phyloP scores from a whole-genome alignment of 1,139 yeast genomes.

The Hyphopichia pseudoburtonii region DNA sequence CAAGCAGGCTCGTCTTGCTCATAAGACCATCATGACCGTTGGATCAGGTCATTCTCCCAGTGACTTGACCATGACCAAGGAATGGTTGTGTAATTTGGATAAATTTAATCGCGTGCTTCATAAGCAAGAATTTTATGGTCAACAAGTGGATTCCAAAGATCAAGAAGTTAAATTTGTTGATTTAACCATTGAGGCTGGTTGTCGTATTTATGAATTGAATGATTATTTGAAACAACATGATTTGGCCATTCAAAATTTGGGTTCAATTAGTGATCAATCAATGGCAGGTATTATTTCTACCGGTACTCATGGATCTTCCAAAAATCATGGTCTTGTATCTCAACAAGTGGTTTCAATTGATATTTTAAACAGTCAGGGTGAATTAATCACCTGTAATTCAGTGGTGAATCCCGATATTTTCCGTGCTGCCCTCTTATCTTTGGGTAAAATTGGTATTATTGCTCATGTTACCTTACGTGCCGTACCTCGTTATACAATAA shows the following conservation, averaged over 20 bases:
- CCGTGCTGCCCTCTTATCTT: conserved; percentile 79
- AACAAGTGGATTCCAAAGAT: conserved; percentile 29
- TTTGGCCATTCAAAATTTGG: conserved; percentile 85
- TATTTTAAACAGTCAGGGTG: conserved; percentile 72
- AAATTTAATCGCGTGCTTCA: conserved; percentile 57
- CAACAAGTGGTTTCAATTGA: conserved; percentile 82
- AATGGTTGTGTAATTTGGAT: conserved; percentile 89
- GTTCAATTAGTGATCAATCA: conserved; percentile 92
- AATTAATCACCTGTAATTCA: conserved; percentile 68
- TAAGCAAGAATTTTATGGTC: conserved; percentile 39
- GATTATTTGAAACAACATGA: conserved; percentile 60
- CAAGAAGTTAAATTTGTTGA: conserved; percentile 71
- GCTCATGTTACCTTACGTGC: conserved; percentile 85
- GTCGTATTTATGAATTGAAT: conserved; percentile 77
- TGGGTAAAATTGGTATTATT: conserved; percentile 91
- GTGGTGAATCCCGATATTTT: conserved; percentile 67
- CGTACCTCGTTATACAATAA: conserved; percentile 80
- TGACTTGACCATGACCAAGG: conserved; percentile 81
- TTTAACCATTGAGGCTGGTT: conserved; percentile 90
- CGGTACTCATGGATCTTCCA: conserved; percentile 95
- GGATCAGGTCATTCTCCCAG: conserved; percentile 98
- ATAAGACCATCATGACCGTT: conserved; percentile 75
- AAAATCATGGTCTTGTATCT: conserved; percentile 85
- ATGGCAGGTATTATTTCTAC: conserved; percentile 93
- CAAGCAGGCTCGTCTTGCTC: conserved; percentile 55